Percentiles rank a stretch among this genome's conserved stretches.
phyloP scores from a whole-genome alignment of 768 basidiomycete species.

The Boletus speciosus region DNA sequence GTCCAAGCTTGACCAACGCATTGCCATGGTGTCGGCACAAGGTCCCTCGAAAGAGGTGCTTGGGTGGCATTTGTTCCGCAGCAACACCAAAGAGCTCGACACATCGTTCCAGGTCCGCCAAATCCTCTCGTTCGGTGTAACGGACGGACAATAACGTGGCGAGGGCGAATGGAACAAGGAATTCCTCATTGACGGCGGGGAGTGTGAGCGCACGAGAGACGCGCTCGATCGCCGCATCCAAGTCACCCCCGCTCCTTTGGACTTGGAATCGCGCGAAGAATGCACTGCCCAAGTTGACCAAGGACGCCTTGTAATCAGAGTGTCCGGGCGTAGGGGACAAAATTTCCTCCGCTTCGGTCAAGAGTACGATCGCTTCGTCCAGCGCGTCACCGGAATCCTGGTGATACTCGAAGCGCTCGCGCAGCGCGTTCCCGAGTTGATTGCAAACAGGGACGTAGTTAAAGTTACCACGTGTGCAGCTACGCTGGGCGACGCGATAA shows the following conservation, averaged over 20 bases:
- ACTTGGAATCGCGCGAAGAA: constrained; percentile 18
- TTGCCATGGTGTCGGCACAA: constrained; percentile 13
- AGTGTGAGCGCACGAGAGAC: constrained; percentile 7
- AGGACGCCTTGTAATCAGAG: not conserved
- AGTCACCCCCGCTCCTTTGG: constrained; percentile 5
- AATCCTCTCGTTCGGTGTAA: not conserved
- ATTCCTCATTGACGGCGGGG: constrained; percentile 5
- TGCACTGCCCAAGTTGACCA: constrained; percentile 8
- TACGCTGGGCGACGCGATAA: constrained; percentile 10
- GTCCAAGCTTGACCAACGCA: constrained; percentile 6
- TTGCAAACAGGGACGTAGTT: constrained; percentile 10
- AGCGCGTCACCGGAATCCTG: constrained; percentile 8
- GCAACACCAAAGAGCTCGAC: constrained; percentile 11
- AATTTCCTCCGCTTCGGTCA: constrained; percentile 18
- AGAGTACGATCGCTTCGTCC: constrained; percentile 23
- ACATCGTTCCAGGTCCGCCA: constrained; percentile 15
- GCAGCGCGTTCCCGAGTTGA: constrained; percentile 16
- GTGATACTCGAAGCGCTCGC: constrained; percentile 8
- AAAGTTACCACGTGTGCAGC: constrained; percentile 5
- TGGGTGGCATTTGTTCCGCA: constrained; percentile 9
- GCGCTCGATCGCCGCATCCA: constrained; percentile 17
- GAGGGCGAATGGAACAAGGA: not conserved
- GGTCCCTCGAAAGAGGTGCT: constrained; percentile 1
- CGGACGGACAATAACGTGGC: constrained; percentile 16
- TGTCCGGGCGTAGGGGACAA: constrained; percentile 4